phyloP scores from a whole-genome alignment of 2,329 filamentous ascomycete species.

The Aspergillus felis region DNA sequence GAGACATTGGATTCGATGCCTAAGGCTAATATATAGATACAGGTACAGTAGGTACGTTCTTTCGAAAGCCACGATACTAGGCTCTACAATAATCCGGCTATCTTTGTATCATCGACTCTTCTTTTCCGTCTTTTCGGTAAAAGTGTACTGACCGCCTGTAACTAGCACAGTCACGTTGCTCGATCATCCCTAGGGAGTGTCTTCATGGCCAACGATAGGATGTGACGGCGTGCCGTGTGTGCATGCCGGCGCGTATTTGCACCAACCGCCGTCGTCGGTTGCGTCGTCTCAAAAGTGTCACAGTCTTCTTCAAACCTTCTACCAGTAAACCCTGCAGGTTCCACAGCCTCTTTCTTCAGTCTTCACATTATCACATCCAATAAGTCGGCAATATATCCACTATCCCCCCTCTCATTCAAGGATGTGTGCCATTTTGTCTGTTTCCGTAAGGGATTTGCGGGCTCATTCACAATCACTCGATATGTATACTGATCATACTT shows the following conservation, averaged over 20 bases:
- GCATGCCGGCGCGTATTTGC: slow-evolving; percentile 5
- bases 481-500: slow-evolving; percentile 18
- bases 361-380: slow-evolving; percentile 28
- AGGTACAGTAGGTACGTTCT: background rate
- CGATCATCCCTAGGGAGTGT: background rate
- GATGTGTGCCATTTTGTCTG: slow-evolving; percentile 16
- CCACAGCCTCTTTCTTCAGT: slow-evolving; percentile 1
- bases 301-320: background rate
- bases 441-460: slow-evolving; percentile 26
- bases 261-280: slow-evolving; percentile 1
- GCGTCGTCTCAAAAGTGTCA: background rate
- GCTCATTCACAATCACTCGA: slow-evolving; percentile 17
- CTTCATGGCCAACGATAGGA: background rate
- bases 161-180: background rate
- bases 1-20: background rate
- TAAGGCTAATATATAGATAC: background rate
- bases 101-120: background rate
- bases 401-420: slow-evolving; percentile 13
- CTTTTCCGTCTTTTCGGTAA: background rate
- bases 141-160: background rate
- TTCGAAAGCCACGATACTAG: no score
- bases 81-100: no score
- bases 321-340: background rate
- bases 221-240: slow-evolving; percentile 3
- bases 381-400: slow-evolving; percentile 18